A percentile compares a stretch with the other conserved stretches of the same genome.
Conservation (phyloP, 129 eudicot species). For the Heracleum sosnowskyi region DNA sequence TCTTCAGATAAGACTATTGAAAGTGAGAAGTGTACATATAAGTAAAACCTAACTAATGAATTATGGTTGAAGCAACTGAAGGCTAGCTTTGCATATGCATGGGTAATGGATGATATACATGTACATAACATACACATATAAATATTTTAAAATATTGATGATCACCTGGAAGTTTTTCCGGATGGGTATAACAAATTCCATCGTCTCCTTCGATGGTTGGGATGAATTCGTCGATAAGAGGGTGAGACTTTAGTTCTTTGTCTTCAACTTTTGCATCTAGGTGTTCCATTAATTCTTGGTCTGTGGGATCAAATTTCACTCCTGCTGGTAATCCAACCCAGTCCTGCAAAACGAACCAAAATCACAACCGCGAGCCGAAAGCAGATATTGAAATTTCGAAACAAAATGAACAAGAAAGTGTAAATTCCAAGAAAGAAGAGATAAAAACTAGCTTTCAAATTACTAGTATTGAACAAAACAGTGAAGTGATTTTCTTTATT, state of each 20-base stretch:
- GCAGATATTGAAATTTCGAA: background rate
- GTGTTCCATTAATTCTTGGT: slow-evolving; percentile 95
- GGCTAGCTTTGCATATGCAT: background rate
- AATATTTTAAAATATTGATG: background rate
- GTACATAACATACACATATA: background rate
- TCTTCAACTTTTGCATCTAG: slow-evolving; percentile 95
- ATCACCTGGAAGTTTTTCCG: slow-evolving; percentile 97
- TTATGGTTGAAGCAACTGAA: slow-evolving; percentile 16
- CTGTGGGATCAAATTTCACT: slow-evolving; percentile 98
- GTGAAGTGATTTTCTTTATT: background rate
- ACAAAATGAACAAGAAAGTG: background rate
- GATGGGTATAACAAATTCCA: slow-evolving; percentile 99
- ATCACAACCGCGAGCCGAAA: background rate
- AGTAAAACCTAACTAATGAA: slow-evolving; percentile 29
- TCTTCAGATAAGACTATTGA: slow-evolving; percentile 6
- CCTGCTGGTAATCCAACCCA: slow-evolving; percentile 99
- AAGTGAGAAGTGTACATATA: slow-evolving; percentile 1
- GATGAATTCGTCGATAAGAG: slow-evolving; percentile 92
- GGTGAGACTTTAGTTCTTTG: slow-evolving; percentile 76
- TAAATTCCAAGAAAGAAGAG: background rate
- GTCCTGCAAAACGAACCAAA: slow-evolving; percentile 42
- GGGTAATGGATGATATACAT: background rate
- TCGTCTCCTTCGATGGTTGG: slow-evolving; percentile 99
- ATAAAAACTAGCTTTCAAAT: background rate
- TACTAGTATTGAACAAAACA: slow-evolving; percentile 1